Evolutionary conservation across 768 basidiomycete species (phyloP), one percentile per base, ranked within the genome.

Genomic region (Boletus pseudopeckii): DNA sequence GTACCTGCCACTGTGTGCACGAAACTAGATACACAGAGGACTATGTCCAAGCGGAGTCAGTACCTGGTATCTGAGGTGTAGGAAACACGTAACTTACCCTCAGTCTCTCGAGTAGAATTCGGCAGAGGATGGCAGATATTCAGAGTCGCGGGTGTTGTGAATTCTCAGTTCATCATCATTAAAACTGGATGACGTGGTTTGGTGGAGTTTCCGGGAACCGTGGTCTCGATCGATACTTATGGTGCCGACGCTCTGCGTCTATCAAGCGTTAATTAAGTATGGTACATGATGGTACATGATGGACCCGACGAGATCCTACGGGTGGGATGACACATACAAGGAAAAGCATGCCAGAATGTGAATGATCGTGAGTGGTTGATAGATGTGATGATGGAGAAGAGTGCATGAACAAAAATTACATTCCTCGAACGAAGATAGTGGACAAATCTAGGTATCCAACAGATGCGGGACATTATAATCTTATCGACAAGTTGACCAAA

Each of bases 351-450:
- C 38, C 26, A 44, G 39, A 48, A 41, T 56, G 45, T 20, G 20
- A 56, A 48, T 36, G 30, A 32, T 32, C 11, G 30, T 32, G 48
- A 40, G 24, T 18, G 49, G 56, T 30, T 9, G 34, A 28, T 28
- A 10, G 38, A 41, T 45, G 32, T 5, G 18, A 44, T 39, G 38
- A 38, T 34, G 37, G 4, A 24, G 9, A 40, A 3, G 30, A 33
- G 17, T 13, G 7, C 17, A 42, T 40, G 11, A 6, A 44, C 42
- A 44, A 52, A 38, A 48, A 32, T 50, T 4, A 9, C 24, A 45
- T 45, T 36, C 17, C 15, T 45, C 3, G 45, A 68, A 59, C 54
- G 53, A 66, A 61, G 33, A 34, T 20, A 38, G 28, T 18, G 26
- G 28, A 47, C 22, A 28, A 18, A 14, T 39, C 45, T 53, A 26